Conservation (phyloP, 1,284 basidiomycete species). For the Apiotrichum domesticum region DNA sequence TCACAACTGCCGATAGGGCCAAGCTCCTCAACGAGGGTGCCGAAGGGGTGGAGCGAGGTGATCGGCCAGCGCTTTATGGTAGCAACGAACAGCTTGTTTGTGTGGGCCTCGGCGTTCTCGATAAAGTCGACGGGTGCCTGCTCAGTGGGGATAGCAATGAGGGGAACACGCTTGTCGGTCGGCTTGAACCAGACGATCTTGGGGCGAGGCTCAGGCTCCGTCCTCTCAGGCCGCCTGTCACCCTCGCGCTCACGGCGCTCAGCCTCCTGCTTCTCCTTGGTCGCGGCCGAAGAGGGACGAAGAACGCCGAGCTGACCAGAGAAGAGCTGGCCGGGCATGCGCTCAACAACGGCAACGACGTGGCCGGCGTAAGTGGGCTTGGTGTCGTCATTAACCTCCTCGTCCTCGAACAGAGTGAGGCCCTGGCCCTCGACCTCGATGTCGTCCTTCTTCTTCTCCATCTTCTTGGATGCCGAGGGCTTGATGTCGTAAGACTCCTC, state of each 20-base stretch:
- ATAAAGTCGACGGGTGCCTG: constrained; percentile 96
- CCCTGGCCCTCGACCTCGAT: constrained; percentile 99
- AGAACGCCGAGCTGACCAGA: constrained; percentile 93
- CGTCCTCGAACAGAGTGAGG: constrained; percentile 91
- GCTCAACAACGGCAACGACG: constrained; percentile 94
- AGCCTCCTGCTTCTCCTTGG: constrained; percentile 98
- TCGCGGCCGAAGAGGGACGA: constrained; percentile 93
- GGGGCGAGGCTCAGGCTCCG: constrained; percentile 69
- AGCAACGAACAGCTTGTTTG: constrained; percentile 87
- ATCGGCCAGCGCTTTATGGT: constrained; percentile 88
- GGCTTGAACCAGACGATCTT: constrained; percentile 99
- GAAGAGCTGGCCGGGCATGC: constrained; percentile 98
- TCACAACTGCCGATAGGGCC: constrained; percentile 98
- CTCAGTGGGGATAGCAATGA: constrained; percentile 99
- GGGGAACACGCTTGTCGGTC: constrained; percentile 96
- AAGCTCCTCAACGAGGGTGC: constrained; percentile 94
- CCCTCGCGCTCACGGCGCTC: constrained; percentile 94
- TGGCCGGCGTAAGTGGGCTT: constrained; percentile 84
- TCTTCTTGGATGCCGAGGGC: constrained; percentile 68
- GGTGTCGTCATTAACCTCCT: constrained; percentile 94
- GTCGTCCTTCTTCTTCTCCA: constrained; percentile 99
- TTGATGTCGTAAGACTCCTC: constrained; percentile 85
- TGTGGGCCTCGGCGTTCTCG: constrained; percentile 85
- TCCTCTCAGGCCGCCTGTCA: constrained; percentile 61
- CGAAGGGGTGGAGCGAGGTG: constrained; percentile 97